Base-by-base conservation (phyloP, 2,329 filamentous ascomycete genomes). In the Ophiostoma triangulosporum region DNA sequence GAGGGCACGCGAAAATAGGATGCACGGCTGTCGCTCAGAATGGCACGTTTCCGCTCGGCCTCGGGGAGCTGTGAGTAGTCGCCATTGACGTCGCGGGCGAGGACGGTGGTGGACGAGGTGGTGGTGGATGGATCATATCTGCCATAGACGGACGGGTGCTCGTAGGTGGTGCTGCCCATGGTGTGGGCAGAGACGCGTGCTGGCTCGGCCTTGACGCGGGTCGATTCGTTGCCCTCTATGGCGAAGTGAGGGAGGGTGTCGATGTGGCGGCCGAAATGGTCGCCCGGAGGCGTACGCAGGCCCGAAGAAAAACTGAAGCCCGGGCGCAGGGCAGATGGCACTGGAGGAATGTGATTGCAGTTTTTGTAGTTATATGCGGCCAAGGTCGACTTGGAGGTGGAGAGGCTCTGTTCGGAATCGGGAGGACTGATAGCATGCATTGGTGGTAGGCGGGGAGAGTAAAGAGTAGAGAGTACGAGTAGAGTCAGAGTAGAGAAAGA, bases 11-110 rank as follows among this genome's bases (percentile, higher is more conserved):
- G 11, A 57, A 48, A 8, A 56, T 51, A 11, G 53, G 57, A n/a
- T 56, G 57, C 2, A 43, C 56, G 7, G 24, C 17, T 46, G 43
- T 59, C 58, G 52, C 58, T 60, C 8, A 61, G 38, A 5, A 56
- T 50, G 5, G 56, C 53, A 3, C 60, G 57, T 24, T 53, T 58
- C 17, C 59, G 57, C 32, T 62, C 59, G 9, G 58, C 56, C 5
- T 60, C 57, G 27, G 58, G 51, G 12, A 57, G 36, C 17, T 49
- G 48, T 35, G 57, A 36, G 43, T 46, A 46, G 43, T 50, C 48
- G 46, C 46, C 31, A 32, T 36, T 36, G 17, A 17, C 50, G 17
- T 32, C 27, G 15, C 24, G 22, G 26, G 4, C 49, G n/a, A n/a
- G 24, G 6, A 15, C 40, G 40, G 24, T 17, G 22, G 6, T 45